A percentile compares a stretch with the other conserved stretches of the same genome.
Conservation (phyloP, 73 alveolate species). For the Paramecium tetraurelia region DNA sequence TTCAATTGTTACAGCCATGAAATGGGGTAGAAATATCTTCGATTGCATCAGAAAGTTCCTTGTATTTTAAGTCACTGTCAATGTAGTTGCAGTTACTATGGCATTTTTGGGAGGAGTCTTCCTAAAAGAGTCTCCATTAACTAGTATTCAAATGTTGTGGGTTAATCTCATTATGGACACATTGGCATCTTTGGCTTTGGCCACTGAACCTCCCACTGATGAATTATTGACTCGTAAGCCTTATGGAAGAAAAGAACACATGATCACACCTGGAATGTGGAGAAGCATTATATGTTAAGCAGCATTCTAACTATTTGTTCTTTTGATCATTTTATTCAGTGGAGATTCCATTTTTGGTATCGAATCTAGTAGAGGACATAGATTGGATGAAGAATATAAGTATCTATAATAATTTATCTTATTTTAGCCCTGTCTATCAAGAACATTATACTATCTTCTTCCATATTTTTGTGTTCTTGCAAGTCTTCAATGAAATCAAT, state of each 20-base stretch:
- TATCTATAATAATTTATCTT: neutral
- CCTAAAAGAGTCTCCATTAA: conserved; percentile 84
- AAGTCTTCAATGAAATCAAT: conserved; percentile 91
- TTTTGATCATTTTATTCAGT: conserved; percentile 71
- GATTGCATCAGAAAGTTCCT: conserved; percentile 92
- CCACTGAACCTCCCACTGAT: conserved; percentile 89
- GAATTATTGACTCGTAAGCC: conserved; percentile 79
- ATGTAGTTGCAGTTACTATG: conserved; percentile 85
- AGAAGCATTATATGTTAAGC: conserved; percentile 80
- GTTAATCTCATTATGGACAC: conserved; percentile 90
- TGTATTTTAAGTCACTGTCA: conserved; percentile 87
- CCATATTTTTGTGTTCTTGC: conserved; percentile 86
- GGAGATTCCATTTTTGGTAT: conserved; percentile 77
- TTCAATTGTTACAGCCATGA: conserved; percentile 83
- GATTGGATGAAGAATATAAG: conserved; percentile 45
- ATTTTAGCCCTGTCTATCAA: conserved; percentile 58
- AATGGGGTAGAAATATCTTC: conserved; percentile 90
- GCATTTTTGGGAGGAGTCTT: conserved; percentile 87
- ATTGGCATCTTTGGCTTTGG: conserved; percentile 88
- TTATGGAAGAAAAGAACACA: conserved; percentile 72
- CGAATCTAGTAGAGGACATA: conserved; percentile 71
- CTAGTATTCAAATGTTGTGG: conserved; percentile 91
- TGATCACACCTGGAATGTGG: conserved; percentile 84
- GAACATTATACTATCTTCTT: conserved; percentile 84
- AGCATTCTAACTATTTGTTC: conserved; percentile 71